Evolutionary conservation across 768 basidiomycete genomes (phyloP), one percentile per base, ranked within the genome.

Genomic region (Mycena metata): DNA sequence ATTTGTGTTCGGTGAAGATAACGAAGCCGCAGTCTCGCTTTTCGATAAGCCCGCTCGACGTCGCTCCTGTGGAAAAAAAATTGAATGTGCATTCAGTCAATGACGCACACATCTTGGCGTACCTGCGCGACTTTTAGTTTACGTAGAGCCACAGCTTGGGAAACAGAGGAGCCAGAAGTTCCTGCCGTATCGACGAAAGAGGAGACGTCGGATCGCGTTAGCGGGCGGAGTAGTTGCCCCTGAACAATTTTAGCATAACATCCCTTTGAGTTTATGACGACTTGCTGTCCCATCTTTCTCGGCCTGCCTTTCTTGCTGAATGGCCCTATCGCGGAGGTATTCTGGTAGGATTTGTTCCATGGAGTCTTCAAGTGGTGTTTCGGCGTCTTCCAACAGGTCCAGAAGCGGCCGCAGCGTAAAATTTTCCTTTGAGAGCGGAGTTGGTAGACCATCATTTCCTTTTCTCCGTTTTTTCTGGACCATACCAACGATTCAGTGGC

Each of bases 91-190:
- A 30, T 30, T 30, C 30, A 30, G 3, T 30, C 30, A 30, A 30
- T 30, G 30, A 30, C 3, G 30, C n/a, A 45, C 43, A 21, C 2
- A 45, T 51, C 39, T 39, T 42, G 30, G 75, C 81, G 17, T 72
- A 85, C 83, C 50, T 80, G 82, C 39, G 76, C 77, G 16, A 89
- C 60, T 73, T 84, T 85, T 51, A 89, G 78, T 70, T 84, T 88
- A 51, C 86, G 81, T 56, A 80, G 47, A 30, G 76, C 69, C 30
- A 87, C 77, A 23, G 76, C 75, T 47, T 84, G 80, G 6, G 73
- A 69, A 46, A 76, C 60, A 16, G 78, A 75, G 41, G 65, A 56
- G 21, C 76, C 60, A 43, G 50, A 65, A 4, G 71, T 61, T 36
- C 64, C 74, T 6, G 70, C 69, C 19, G 57, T 64, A 26, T 78